These are phyloP conservation scores for Trichoderma brevicompactum DNA, from an alignment of 2,329 filamentous ascomycete species.

Conservation along the genomic window DNA sequence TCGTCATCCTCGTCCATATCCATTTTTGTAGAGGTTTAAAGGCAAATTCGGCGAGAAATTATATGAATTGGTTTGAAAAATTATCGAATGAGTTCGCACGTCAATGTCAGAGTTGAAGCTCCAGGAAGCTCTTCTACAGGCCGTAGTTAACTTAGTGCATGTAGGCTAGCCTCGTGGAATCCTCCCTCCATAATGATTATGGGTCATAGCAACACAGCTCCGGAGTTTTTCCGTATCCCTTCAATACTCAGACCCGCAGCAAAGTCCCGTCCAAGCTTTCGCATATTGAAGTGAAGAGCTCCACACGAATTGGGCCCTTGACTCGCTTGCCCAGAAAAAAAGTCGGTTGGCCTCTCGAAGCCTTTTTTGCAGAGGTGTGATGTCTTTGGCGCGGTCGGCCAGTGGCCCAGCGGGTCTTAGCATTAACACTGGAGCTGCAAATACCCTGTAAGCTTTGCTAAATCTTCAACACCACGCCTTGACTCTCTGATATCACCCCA, in stretches of 20 bases:
- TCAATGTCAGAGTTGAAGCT: conserved; percentile 19
- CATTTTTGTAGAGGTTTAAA: conserved; percentile 46
- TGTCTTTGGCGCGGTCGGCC: conserved; percentile 60
- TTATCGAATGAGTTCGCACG: background rate
- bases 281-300: conserved; percentile 24
- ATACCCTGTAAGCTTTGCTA: conserved; percentile 46
- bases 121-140: conserved; percentile 19
- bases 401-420: conserved; percentile 64
- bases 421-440: conserved; percentile 67
- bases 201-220: background rate
- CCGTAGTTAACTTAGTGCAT: background rate
- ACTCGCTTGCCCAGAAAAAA: conserved; percentile 26
- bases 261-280: conserved; percentile 3
- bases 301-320: conserved; percentile 29
- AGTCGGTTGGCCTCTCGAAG: conserved; percentile 12
- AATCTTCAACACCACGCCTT: conserved; percentile 28
- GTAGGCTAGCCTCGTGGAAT: conserved; percentile 17
- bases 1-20: conserved; percentile 71
- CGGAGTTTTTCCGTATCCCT: conserved; percentile 27
- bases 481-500: conserved; percentile 15
- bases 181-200: background rate
- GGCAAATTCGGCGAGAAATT: background rate
- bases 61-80: background rate
- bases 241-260: conserved; percentile 19
- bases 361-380: conserved; percentile 37